phyloP scores from a whole-genome alignment of 495 filamentous ascomycete species.

The Tuber calosporum region DNA sequence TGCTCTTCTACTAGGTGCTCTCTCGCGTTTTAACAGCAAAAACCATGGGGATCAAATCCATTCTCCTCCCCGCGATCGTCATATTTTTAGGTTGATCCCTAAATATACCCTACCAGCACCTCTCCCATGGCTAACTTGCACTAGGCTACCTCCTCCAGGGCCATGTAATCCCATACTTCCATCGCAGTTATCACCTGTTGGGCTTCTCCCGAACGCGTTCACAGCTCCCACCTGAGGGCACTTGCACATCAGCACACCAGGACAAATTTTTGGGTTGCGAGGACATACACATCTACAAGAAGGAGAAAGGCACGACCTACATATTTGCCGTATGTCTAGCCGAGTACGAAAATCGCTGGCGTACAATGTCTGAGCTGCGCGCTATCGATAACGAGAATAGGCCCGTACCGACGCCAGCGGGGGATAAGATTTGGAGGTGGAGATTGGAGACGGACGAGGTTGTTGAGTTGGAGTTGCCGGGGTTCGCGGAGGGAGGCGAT shows the following conservation, averaged over 20 bases:
- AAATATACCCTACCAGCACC: background rate
- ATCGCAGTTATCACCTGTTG: constrained; percentile 17
- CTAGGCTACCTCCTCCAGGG: constrained; percentile 21
- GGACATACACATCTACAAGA: constrained; percentile 31
- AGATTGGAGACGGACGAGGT: constrained; percentile 32
- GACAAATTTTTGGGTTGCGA: constrained; percentile 34
- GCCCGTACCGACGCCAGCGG: background rate
- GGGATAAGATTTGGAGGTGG: constrained; percentile 36
- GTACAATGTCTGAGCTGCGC: constrained; percentile 6
- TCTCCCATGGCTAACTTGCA: constrained; percentile 4
- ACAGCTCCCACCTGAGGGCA: constrained; percentile 29
- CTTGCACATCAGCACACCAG: constrained; percentile 30
- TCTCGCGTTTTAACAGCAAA: background rate
- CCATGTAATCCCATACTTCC: constrained; percentile 23
- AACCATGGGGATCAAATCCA: background rate
- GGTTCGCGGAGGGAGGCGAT: constrained; percentile 11
- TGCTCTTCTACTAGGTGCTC: background rate
- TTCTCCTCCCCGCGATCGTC: constrained; percentile 18
- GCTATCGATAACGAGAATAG: background rate
- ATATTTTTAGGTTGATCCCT: constrained; percentile 15
- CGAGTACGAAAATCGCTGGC: constrained; percentile 14
- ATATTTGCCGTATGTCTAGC: constrained; percentile 32
- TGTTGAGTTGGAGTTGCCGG: constrained; percentile 19
- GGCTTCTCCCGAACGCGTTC: constrained; percentile 35
- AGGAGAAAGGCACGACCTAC: constrained; percentile 2